Evolutionary conservation across 345 rosid species (phyloP).

Genomic region (Erodium maritimum): DNA sequence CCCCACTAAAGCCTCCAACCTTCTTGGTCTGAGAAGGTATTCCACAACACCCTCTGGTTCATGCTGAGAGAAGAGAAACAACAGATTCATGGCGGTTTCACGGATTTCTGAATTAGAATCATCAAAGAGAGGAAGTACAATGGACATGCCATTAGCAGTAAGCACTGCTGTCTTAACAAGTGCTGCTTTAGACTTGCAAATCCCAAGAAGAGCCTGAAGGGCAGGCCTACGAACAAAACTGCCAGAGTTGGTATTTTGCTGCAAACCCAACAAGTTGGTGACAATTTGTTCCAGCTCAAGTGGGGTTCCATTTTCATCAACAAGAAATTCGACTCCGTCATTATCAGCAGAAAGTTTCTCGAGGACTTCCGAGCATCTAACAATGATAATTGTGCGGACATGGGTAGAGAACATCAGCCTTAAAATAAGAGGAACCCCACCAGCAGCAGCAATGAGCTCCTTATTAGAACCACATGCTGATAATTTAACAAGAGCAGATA

Average conservation of each 20-base stretch:
- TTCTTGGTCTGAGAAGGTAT: slow-evolving; percentile 44
- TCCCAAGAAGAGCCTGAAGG: slow-evolving; percentile 35
- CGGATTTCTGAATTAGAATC: slow-evolving; percentile 38
- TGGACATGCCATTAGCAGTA: slow-evolving; percentile 30
- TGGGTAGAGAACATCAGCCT: slow-evolving; percentile 25
- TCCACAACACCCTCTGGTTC: slow-evolving; percentile 47
- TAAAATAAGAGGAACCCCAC: slow-evolving; percentile 40
- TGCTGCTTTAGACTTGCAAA: slow-evolving; percentile 34
- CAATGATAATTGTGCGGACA: slow-evolving; percentile 21
- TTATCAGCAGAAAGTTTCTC: slow-evolving; percentile 30
- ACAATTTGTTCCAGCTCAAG: slow-evolving; percentile 37
- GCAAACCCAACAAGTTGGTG: slow-evolving; percentile 35
- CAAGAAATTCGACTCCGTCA: slow-evolving; percentile 41
- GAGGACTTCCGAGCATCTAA: slow-evolving; percentile 38
- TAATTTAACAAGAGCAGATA: slow-evolving; percentile 36
- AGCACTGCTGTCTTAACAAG: slow-evolving; percentile 54
- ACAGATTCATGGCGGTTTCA: slow-evolving; percentile 40
- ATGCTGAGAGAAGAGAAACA: slow-evolving; percentile 51
- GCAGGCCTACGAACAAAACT: slow-evolving; percentile 31
- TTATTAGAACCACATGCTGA: slow-evolving; percentile 31
- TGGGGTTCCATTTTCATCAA: slow-evolving; percentile 32
- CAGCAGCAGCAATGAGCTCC: slow-evolving; percentile 38
- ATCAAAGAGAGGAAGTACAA: slow-evolving; percentile 53
- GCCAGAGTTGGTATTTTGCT: slow-evolving; percentile 19
- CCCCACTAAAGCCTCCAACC: slow-evolving; percentile 49